These are phyloP conservation scores for Chytriomyces confervae DNA, from an alignment of 192 early-diverging fungal species.

Conservation along the genomic window DNA sequence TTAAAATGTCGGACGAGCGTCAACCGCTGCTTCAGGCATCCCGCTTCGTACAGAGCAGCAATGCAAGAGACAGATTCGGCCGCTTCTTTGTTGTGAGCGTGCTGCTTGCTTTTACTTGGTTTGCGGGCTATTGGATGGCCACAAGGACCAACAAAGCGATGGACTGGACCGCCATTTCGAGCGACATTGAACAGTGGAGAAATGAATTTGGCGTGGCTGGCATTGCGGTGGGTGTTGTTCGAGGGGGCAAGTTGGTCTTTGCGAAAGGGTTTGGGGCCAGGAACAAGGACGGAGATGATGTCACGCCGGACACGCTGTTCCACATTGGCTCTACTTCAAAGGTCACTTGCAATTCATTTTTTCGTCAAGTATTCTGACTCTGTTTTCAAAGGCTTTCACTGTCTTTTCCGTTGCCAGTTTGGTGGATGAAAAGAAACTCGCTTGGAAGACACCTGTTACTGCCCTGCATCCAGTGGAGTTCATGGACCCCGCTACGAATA, in stretches of 20 bases:
- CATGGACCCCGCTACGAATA: slow-evolving; percentile 12
- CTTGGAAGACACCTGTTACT: slow-evolving; percentile 21
- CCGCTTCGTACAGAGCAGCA: too few relatives aligned
- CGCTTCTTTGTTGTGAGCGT: too few relatives aligned
- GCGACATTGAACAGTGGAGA: too few relatives aligned
- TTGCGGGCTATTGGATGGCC: too few relatives aligned
- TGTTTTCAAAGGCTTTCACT: slow-evolving; percentile 12
- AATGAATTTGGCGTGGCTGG: neutral
- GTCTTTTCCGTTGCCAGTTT: neutral
- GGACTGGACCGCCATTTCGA: too few relatives aligned
- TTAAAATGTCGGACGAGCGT: too few relatives aligned
- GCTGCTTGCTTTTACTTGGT: too few relatives aligned
- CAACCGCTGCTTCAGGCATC: too few relatives aligned
- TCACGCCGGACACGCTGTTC: slow-evolving; percentile 24
- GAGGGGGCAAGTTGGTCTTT: slow-evolving; percentile 7
- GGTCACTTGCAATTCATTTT: neutral
- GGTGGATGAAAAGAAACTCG: slow-evolving; percentile 24
- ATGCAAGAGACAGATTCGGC: too few relatives aligned
- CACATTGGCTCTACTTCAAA: slow-evolving; percentile 36
- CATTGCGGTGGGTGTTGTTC: slow-evolving; percentile 17
- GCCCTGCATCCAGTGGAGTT: slow-evolving; percentile 10
- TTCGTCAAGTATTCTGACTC: neutral
- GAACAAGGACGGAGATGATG: slow-evolving; percentile 17
- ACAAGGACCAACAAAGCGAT: too few relatives aligned
- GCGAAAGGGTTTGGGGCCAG: slow-evolving; percentile 10